Base-by-base conservation (phyloP, 2,329 filamentous ascomycete genomes). In the Xylaria sp. region DNA sequence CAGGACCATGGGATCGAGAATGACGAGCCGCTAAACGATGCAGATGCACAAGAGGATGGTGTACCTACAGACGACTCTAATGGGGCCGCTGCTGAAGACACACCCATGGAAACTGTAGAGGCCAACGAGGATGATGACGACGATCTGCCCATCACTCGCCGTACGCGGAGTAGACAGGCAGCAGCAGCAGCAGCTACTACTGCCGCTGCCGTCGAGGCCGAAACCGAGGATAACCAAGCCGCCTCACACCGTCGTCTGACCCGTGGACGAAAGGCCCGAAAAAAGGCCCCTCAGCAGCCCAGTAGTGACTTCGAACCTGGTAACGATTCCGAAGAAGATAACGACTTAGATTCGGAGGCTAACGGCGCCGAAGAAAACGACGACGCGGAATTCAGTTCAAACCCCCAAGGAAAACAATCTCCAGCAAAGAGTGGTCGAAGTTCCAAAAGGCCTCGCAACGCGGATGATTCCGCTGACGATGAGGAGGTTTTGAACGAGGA, bases 301-400 rank as follows among this genome's bases (percentile, higher is more conserved):
- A 85, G 82, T 55, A 85, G 83, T 65, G 83, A 86, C 64, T 86
- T 85, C 66, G 83, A 86, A 57, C 83, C 83, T 16, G 80, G 77
- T 11, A 81, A 84, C 23, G 83, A 84, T 56, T 84, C 82, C 0
- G 83, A 79, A 4, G 83, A 84, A 23, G 81, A 79, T 7, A 79
- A 78, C 9, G 75, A 73, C 34, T 81, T 78, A 1, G 77, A 67
- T 4, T 76, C 74, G 2, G 70, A 69, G 1, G 61, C 64, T 13
- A 63, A 63, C 9, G 62, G 59, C 48, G 63, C 47, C 10, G 69
- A 77, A 47, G 73, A 71, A 4, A 73, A 74, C 35, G 74, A 76
- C 8, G 76, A 78, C 7, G 76, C 78, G 1, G 79, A 80, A 19
- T 78, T 78, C 3, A 83, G 79, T 59, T 78, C 80, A 4, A 78